Base-by-base conservation (phyloP, 352 stramenopile species). In the Thraustotheca clavata region DNA sequence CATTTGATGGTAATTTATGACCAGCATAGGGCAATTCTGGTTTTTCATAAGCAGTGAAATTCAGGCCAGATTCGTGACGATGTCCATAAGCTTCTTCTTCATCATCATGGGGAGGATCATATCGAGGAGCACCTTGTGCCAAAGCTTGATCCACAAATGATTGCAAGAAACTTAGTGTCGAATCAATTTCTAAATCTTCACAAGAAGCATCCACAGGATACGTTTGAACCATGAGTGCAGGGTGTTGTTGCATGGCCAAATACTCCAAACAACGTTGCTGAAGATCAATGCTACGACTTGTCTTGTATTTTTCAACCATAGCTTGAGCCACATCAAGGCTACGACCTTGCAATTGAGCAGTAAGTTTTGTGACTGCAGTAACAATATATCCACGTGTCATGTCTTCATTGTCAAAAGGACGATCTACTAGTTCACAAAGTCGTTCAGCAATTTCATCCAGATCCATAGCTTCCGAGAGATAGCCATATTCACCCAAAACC, bases 251-350 rank as follows among this genome's bases (percentile, higher is more conserved):
- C 34, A 99, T 80, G 5, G 83, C 86, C 16, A 98, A 77, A 70
- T 99, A 99, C 84, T 99, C 96, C 59, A 98, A 94, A 75, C 96
- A 99, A n/a, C 97, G 94, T 76, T 98, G 95, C 74, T 99, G 96
- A 29, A 99, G 76, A 69, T 99, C 96, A 32, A 94, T 93, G 74
- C 98, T 96, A 24, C 87, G 86, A 33, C 89, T 98, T 43, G 86
- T 87, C 59, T 95, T 97, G 79, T 98, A 99, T 70, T 98, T 96
- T 71, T 98, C 84, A 78, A 99, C 94, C 65, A 99, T 83, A 20
- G 89, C 84, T n/a, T 96, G 90, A 0, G 93, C 83, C 4, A 91
- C 74, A 59, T 95, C 79, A 26, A 91, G 80, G 29, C 89, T 85
- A 78, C 98, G 71, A 70, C 80, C 87, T 40, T 89, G 89, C 71